Base-by-base conservation (phyloP, 192 early-diverging fungal genomes). In the Backusella psychrophila region DNA sequence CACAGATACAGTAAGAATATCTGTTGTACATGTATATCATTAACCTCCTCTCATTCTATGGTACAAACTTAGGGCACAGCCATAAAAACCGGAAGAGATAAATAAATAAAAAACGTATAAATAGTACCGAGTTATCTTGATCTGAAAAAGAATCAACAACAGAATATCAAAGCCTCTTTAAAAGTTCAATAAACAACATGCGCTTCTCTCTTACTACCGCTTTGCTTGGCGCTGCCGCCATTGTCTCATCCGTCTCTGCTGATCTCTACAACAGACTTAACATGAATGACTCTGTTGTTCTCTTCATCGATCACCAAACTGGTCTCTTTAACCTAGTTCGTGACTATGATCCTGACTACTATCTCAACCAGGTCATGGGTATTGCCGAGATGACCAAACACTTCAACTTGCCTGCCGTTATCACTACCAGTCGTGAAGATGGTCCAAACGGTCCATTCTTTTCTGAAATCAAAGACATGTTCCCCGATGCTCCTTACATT, bases 241-340 rank as follows among this genome's bases (percentile, higher is more conserved):
- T 69, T 17, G n/a, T 69, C 3, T 69, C 67, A 8, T 12, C 67
- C 5, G 67, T 69, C 6, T 69, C 67, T 31, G 52, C 71, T 34
- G 71, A 72, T 34, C n/a, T 59, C 33, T 79, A 79, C 49, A 70
- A 74, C 46, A 66, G 74, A 34, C 72, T 79, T 34, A 63, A 67
- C 39, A 53, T 75, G 46, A 79, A 79, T 65, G 39, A 79, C 44
- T 59, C 73, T 35, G 73, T 75, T 4, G 67, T 79, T 56, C 75
- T 79, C 46, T 75, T 79, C 65, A 52, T 79, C 56, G 78, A 79
- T 75, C 78, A 79, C 53, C 78, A 79, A 79, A 75, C 69, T 26
- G 78, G 78, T 44, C 74, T 79, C 36, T 69, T 75, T 17, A 63
- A 66, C 59, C 63, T 79, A 26, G 74, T 79, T 34, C 52, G 75